These are phyloP conservation scores for Xanthoceras sorbifolium DNA, from an alignment of 345 rosid species.

Conservation along the genomic window DNA sequence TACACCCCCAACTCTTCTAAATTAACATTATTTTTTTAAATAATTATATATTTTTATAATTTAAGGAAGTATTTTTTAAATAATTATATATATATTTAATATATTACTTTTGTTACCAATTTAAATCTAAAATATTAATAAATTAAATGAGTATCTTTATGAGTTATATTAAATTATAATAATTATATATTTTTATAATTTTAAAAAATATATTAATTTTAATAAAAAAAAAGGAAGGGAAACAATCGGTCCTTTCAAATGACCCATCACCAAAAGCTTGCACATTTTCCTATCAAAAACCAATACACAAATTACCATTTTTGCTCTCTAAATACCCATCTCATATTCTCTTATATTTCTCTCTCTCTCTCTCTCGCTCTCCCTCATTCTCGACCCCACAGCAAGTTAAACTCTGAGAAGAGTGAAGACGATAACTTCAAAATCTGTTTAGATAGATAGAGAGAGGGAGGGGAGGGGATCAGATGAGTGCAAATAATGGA, in stretches of 20 bases:
- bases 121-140: too few species aligned
- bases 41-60: not conserved
- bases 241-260: constrained; percentile 13
- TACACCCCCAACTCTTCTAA: not conserved
- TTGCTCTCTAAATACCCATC: constrained; percentile 23
- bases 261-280: constrained; percentile 33
- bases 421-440: not conserved
- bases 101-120: too few species aligned
- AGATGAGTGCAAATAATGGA: constrained; percentile 42
- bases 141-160: too few species aligned
- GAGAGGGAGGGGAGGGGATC: constrained; percentile 12
- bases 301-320: constrained; percentile 5
- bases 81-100: too few species aligned
- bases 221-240: not conserved
- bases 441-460: constrained; percentile 8
- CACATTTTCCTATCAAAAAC: not conserved
- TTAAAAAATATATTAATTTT: too few species aligned
- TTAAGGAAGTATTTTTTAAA: too few species aligned
- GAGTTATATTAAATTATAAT: too few species aligned
- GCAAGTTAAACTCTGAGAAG: not conserved
- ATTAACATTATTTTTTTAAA: too few species aligned
- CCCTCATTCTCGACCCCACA: constrained; percentile 12
- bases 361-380: too few species aligned
- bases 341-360: not conserved
- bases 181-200: not conserved